A percentile compares a stretch with the other conserved stretches of the same genome.
Conservation (phyloP, 148 eudicot species). For the Cornus suecica region DNA sequence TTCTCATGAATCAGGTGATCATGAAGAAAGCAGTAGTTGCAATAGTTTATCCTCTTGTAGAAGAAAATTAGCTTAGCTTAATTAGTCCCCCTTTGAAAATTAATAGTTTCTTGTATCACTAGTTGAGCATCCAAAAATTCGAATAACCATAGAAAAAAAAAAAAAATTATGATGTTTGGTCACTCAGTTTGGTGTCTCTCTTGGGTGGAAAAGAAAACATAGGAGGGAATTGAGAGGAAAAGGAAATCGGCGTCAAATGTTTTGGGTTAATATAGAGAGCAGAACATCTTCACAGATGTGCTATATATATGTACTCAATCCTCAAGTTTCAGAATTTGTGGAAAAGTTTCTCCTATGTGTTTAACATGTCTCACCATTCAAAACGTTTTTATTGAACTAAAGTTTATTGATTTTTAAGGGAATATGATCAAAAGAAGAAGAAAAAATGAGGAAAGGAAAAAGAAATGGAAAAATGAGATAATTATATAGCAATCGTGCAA, state of each 20-base stretch:
- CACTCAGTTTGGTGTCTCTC: background rate
- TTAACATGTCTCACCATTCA: conserved; percentile 2
- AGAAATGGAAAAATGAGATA: background rate
- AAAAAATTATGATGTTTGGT: conserved; percentile 8
- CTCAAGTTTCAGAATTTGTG: conserved; percentile 6
- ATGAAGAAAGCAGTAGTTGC: conserved; percentile 69
- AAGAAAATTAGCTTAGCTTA: conserved; percentile 23
- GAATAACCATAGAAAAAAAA: background rate
- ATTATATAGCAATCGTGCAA: too few relatives aligned
- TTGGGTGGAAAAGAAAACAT: background rate
- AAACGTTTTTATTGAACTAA: conserved; percentile 3
- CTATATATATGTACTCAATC: background rate
- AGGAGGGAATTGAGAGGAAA: background rate
- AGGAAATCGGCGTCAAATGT: background rate
- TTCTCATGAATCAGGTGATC: conserved; percentile 35
- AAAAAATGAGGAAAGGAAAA: background rate
- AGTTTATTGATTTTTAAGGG: conserved; percentile 10
- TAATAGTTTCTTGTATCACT: background rate
- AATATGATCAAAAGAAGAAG: conserved; percentile 12
- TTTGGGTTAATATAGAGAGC: conserved; percentile 1
- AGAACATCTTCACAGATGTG: background rate
- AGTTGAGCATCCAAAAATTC: background rate
- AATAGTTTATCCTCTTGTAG: conserved; percentile 39
- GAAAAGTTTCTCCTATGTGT: background rate
- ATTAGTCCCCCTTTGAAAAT: background rate